A percentile compares a stretch with the other conserved stretches of the same genome.
Evolutionary conservation across 306 rosid genomes (phyloP).

Genomic region (Glycyrrhiza uralensis): DNA sequence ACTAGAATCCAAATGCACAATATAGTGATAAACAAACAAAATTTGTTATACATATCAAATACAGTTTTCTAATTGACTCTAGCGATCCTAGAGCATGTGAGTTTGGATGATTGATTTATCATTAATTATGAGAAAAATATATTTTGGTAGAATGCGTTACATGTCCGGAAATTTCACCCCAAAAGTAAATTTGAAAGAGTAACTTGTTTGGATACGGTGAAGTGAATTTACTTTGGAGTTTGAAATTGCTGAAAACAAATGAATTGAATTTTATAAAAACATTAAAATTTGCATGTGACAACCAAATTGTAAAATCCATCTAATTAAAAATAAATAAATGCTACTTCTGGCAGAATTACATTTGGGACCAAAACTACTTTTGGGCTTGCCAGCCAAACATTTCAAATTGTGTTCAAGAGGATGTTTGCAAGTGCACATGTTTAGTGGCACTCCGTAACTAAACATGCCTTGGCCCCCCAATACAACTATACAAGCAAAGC

Average conservation of each 20-base stretch:
- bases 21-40: neutral
- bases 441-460: neutral
- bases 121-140: neutral
- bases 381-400: neutral
- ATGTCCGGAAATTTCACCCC: neutral
- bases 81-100: neutral
- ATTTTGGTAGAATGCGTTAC: neutral
- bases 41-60: constrained; percentile 6
- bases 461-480: too few relatives aligned
- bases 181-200: neutral
- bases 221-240: neutral
- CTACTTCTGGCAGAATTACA: neutral
- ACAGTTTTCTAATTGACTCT: neutral
- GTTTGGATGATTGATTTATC: neutral
- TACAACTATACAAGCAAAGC: neutral
- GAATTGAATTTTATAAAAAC: neutral
- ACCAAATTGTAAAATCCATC: neutral
- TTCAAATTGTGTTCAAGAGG: neutral
- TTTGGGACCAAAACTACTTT: neutral
- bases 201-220: neutral
- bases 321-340: neutral
- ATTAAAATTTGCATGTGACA: neutral
- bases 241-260: neutral
- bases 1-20: neutral
- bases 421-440: neutral